Percentiles rank a stretch among this genome's conserved stretches.
Evolutionary conservation across 805 yeast species (phyloP).

Genomic region (Geotrichum ghanense): DNA sequence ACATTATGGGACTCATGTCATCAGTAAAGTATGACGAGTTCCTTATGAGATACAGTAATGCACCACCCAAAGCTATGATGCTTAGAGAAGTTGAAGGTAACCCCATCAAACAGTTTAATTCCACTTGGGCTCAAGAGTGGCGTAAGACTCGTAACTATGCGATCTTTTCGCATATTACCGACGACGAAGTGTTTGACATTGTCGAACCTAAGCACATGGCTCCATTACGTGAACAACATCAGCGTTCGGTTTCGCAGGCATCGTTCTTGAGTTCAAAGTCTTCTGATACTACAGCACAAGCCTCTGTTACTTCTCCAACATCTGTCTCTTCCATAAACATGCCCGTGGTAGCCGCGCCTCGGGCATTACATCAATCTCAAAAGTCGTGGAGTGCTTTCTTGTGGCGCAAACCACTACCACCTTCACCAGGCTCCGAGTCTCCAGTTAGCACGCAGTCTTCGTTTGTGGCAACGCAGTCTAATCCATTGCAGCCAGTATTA

Average conservation of each 20-base stretch:
- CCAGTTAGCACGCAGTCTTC: neutral
- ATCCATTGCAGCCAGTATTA: no score
- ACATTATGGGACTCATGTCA: slow-evolving; percentile 63
- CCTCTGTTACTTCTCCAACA: neutral
- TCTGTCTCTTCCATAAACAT: no score
- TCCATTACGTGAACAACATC: neutral
- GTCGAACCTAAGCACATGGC: slow-evolving; percentile 37
- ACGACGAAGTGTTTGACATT: slow-evolving; percentile 57
- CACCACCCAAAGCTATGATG: slow-evolving; percentile 26
- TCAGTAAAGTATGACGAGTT: slow-evolving; percentile 61
- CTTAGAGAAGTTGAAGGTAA: slow-evolving; percentile 24
- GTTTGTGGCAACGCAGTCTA: no score
- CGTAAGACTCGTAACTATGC: slow-evolving; percentile 40
- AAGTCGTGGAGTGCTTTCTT: neutral
- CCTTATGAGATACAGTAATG: slow-evolving; percentile 27
- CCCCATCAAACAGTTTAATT: slow-evolving; percentile 33
- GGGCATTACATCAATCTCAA: no score
- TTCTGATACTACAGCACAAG: neutral
- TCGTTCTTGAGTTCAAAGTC: neutral
- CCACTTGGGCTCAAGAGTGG: slow-evolving; percentile 42
- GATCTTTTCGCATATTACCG: slow-evolving; percentile 46
- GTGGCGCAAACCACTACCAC: neutral
- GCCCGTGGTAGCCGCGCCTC: neutral
- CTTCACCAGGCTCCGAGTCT: neutral
- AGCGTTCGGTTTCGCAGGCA: neutral